These are phyloP conservation scores for Phytophthora pinifolia DNA, from an alignment of 352 stramenopile genomes.

Conservation along the genomic window DNA sequence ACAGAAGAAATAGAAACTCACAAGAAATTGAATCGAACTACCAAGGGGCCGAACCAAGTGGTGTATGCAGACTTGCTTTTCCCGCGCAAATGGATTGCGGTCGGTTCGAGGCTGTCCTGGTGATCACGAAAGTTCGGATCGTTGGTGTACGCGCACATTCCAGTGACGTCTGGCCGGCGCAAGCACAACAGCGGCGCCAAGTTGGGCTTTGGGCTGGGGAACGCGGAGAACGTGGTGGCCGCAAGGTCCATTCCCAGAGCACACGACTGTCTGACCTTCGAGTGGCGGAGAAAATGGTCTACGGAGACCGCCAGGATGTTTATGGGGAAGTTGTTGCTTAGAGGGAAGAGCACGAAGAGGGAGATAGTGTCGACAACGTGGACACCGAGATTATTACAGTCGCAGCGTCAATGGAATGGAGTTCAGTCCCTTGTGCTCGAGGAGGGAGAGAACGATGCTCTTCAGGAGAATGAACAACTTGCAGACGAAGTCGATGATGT, in stretches of 20 bases:
- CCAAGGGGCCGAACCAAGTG: constrained; percentile 11
- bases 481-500: too few species aligned
- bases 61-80: constrained; percentile 13
- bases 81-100: not conserved
- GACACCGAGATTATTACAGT: constrained; percentile 5
- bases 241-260: constrained; percentile 16
- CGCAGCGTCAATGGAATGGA: constrained; percentile 1
- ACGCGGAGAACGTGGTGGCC: constrained; percentile 7
- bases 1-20: constrained; percentile 9
- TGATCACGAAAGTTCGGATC: constrained; percentile 15
- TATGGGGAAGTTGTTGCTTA: not conserved
- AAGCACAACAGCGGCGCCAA: constrained; percentile 12
- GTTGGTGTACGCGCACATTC: constrained; percentile 10
- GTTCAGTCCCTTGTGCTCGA: constrained; percentile 1
- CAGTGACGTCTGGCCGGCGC: not conserved
- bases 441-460: constrained; percentile 3
- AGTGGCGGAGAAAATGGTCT: constrained; percentile 6
- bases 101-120: constrained; percentile 4
- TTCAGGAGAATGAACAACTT: not conserved
- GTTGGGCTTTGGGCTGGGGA: constrained; percentile 12
- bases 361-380: not conserved
- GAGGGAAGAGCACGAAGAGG: not conserved
- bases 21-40: constrained; percentile 13
- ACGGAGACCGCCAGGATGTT: constrained; percentile 9
- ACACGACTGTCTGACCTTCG: not conserved